Conservation (phyloP, 495 filamentous ascomycete species). For the Tetracladium setigerum region DNA sequence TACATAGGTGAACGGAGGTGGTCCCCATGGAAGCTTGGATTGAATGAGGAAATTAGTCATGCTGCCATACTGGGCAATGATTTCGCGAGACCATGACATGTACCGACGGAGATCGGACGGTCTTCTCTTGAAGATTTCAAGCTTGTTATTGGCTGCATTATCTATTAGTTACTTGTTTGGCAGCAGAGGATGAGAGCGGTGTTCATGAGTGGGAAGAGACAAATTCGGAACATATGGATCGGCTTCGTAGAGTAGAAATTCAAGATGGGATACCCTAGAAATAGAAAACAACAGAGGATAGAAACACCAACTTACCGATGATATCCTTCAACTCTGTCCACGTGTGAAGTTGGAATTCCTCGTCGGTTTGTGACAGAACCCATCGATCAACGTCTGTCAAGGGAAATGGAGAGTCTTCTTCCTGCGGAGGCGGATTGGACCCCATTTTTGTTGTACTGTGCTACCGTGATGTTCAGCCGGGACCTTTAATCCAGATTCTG, state of each 20-base stretch:
- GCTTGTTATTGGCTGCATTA: constrained; percentile 53
- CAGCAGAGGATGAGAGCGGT: background rate
- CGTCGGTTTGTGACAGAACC: constrained; percentile 61
- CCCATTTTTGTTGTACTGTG: too few relatives aligned
- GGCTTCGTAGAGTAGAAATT: too few relatives aligned
- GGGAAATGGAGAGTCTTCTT: constrained; percentile 44
- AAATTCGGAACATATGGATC: too few relatives aligned
- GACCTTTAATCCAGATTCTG: too few relatives aligned
- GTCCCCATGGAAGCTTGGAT: constrained; percentile 64
- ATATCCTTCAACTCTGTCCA: constrained; percentile 63
- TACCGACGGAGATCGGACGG: constrained; percentile 82
- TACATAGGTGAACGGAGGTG: constrained; percentile 40
- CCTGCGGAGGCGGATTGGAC: background rate
- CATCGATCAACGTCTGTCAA: constrained; percentile 58
- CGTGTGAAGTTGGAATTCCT: constrained; percentile 57
- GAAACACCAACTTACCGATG: constrained; percentile 45
- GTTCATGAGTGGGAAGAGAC: background rate
- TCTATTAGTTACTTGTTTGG: background rate
- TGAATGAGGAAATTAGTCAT: constrained; percentile 70
- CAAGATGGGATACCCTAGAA: background rate
- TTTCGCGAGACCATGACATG: constrained; percentile 65
- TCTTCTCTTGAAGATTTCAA: constrained; percentile 68
- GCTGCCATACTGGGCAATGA: constrained; percentile 63
- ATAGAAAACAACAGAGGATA: background rate
- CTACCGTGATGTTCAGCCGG: too few relatives aligned